Conservation (phyloP, 805 yeast species). For the Hanseniaspora nectarophila region DNA sequence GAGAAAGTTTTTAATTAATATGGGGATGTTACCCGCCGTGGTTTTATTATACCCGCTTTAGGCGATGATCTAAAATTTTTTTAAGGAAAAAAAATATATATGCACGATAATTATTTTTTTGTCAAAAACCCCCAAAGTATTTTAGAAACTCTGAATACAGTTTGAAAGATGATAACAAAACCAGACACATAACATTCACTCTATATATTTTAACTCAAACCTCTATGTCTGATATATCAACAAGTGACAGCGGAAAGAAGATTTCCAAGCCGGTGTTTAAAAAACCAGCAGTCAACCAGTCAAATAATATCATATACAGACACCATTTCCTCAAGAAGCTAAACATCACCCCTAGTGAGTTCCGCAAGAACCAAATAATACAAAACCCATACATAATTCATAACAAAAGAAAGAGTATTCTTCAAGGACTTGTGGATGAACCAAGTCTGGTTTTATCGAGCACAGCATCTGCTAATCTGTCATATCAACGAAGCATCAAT, state of each 20-base stretch:
- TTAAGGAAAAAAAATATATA: too few species aligned
- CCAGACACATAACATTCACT: too few species aligned
- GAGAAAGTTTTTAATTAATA: background rate
- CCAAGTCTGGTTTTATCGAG: background rate
- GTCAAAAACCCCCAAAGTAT: too few species aligned
- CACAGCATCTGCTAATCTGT: background rate
- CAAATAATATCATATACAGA: slow-evolving; percentile 8
- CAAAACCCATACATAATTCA: background rate
- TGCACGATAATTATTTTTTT: too few species aligned
- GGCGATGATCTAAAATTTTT: background rate
- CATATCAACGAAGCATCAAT: background rate
- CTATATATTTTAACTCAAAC: background rate
- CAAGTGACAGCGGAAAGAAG: background rate
- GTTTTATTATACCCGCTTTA: too few species aligned
- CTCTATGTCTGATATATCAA: background rate
- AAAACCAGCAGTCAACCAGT: slow-evolving; percentile 1
- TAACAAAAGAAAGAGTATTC: background rate
- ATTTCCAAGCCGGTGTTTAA: background rate
- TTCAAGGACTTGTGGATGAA: background rate
- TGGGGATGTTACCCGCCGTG: too few species aligned
- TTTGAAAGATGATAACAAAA: too few species aligned
- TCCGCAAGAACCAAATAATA: background rate
- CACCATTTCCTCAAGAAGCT: background rate
- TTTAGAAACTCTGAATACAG: too few species aligned
- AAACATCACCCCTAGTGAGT: background rate